Base-by-base conservation (phyloP, 257 asterid species). In the Salvia rosmarinus region DNA sequence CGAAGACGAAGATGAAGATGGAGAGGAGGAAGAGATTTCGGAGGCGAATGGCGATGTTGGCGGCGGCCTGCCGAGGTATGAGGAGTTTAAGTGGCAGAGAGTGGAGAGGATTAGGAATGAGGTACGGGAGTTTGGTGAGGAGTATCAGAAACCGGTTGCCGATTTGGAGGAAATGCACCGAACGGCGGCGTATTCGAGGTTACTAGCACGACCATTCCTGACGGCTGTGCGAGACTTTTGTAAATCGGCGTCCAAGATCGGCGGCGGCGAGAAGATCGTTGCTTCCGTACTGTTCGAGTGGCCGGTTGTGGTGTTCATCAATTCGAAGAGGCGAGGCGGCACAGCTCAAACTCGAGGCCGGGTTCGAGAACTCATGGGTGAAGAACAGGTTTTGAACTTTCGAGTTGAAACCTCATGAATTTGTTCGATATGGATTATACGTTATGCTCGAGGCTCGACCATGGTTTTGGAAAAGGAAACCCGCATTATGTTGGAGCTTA, bases 31-130 rank as follows among this genome's bases (percentile, higher is more conserved):
- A 39, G 85, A 47, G 19, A 79, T 63, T 70, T 60, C 21, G 61
- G n/a, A n/a, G n/a, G n/a, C n/a, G n/a, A n/a, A n/a, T n/a, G n/a
- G n/a, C n/a, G n/a, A n/a, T n/a, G n/a, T 21, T 10, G 37, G 49
- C 37, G 75, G 66, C 39, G 19, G 68, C 37, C 79, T 77, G 62
- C 40, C 84, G 67, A 86, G 80, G 70, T 81, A 80, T 21, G 96
- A 91, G 87, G 96, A 88, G 77, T 78, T 87, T 68, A 94, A 83
- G 83, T 91, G 92, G 93, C 96, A 89, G 92, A 86, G 97, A 70
- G 95, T 91, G 19, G 90, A 86, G 89, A 94, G 97, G 79, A 81
- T 94, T 68, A 72, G 86, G 51, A 88, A 80, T 35, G 99, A 91
- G 34, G 96, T 91, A 70, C 84, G 86, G 34, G 99, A 91, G 86